Evolutionary conservation across 257 asterid genomes (phyloP), one percentile per base, ranked within the genome.

Genomic region (Nicotiana tomentosiformis): DNA sequence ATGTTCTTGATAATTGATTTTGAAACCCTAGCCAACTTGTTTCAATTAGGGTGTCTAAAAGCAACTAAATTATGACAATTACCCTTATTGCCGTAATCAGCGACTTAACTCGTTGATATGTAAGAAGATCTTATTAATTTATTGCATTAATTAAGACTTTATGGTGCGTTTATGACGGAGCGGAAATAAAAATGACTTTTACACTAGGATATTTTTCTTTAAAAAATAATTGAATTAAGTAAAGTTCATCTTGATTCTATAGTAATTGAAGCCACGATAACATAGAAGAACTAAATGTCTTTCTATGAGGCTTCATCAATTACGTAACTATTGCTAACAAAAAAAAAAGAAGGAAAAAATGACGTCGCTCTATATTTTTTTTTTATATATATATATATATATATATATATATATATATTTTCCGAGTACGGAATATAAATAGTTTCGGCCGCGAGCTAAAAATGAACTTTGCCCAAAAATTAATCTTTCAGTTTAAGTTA

Each of bases 51-150:
- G 61, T 77, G 84, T 66, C 80, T 17, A 29, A 55, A 46, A 43
- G 46, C 61, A 33, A 72, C 37, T 3, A 32, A 86, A 80, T 81
- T 85, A 84, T 83, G 89, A 84, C 84, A 81, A 49, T 83, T 83
- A 82, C 80, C 77, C 79, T 66, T 78, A 76, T 82, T 86, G 92
- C 89, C 88, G 88, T 87, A 83, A 88, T 88, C 83, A 82, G 57
- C 84, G 89, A 86, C 89, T 82, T 74, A 30, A 51, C 23, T 62
- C 37, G 74, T 85, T 88, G 87, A 72, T 82, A 78, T 11, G 49
- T 49, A 16, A 46, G n/a, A 46, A n/a, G 11, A 10, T 74, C 39
- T 23, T 74, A 72, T 70, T 87, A 85, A 32, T 84, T 77, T 58
- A n/a, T 18, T 23, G 43, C 30, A 20, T 53, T 46, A 66, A 57